Evolutionary conservation across 2,329 filamentous ascomycete species (phyloP), one percentile per base, ranked within the genome.

Genomic region (Tolypocladium ophioglossoides): DNA sequence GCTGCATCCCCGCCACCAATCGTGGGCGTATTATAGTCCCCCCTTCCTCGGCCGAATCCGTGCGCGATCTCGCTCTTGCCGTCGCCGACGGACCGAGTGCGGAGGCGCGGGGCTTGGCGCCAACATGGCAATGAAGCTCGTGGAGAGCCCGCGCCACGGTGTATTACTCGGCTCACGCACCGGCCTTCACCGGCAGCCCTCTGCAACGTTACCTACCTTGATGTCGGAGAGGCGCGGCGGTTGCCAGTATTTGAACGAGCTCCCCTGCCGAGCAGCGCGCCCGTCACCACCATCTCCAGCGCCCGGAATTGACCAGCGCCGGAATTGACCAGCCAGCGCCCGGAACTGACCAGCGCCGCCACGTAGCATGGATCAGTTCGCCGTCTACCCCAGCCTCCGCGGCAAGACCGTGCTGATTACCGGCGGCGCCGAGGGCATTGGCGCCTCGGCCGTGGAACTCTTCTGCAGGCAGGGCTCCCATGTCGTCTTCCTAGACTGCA

Each of bases 361-460:
- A n/a, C n/a, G n/a, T n/a, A n/a, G n/a, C n/a, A 54, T 54, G 52
- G 50, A 56, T 38, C 52, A 61, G 44, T 58, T 38, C 52, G 73
- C 73, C 27, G 69, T 61, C 3, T 76, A 75, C 54, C 73, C 72
- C 10, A 74, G 72, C 59, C 62, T 76, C 38, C 63, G 61, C 35
- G 70, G 59, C 62, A 68, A 70, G 57, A 68, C 62, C 2, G 71
- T 78, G 4, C 62, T 77, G 38, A 68, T 78, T 55, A 71, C 73
- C 0, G 75, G 75, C 38, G 75, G 72, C 2, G 74, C 74, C 35
- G 69, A 72, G 53, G 75, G 75, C 14, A 77, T 78, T 53, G 75
- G 75, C 38, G 70, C 72, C 1, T 62, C 70, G 2, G 68, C 70
- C 10, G 74, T 76, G 22, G 69, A 75, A 59, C 62, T 70, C 38